These are phyloP conservation scores for Angophora floribunda DNA, from an alignment of 345 rosid species.

Conservation along the genomic window DNA sequence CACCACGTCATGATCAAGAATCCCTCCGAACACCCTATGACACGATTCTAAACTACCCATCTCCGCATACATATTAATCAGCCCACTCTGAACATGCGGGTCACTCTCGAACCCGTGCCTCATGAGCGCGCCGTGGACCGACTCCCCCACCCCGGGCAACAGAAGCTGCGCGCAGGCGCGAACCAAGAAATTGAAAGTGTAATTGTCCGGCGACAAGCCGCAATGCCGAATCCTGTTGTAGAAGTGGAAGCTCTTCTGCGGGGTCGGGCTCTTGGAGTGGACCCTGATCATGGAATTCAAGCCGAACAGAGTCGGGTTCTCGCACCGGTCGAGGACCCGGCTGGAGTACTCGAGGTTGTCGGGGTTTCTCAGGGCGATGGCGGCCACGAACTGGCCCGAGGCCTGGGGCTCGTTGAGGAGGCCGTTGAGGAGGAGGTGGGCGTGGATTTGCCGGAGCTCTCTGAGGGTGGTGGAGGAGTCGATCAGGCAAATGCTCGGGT, in stretches of 20 bases:
- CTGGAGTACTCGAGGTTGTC: conserved; percentile 27
- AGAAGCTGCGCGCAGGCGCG: conserved; percentile 31
- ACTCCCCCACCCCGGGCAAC: conserved; percentile 13
- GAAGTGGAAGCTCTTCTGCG: conserved; percentile 27
- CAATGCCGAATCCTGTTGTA: conserved; percentile 23
- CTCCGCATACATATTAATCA: conserved; percentile 45
- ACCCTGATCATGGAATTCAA: conserved; percentile 58
- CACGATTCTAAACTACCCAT: conserved; percentile 32
- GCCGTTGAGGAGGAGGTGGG: conserved; percentile 35
- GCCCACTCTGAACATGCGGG: conserved; percentile 49
- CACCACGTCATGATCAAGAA: conserved; percentile 42
- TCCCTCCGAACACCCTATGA: conserved; percentile 20
- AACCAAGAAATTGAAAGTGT: conserved; percentile 49
- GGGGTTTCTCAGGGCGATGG: conserved; percentile 37
- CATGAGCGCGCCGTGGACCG: conserved; percentile 27
- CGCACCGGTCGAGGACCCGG: conserved; percentile 33
- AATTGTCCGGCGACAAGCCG: conserved; percentile 41
- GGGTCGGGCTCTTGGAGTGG: conserved; percentile 34
- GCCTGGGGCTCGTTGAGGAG: conserved; percentile 25
- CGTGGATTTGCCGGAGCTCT: conserved; percentile 46
- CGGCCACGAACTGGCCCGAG: conserved; percentile 42
- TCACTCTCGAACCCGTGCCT: conserved; percentile 49
- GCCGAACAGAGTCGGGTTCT: conserved; percentile 33
- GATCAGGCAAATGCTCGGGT: conserved; percentile 8
- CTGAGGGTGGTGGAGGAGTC: conserved; percentile 9